Percentiles rank a stretch among this genome's conserved stretches.
Conservation (phyloP, 164 flowering plant genomes). For the Annona squamosa region DNA sequence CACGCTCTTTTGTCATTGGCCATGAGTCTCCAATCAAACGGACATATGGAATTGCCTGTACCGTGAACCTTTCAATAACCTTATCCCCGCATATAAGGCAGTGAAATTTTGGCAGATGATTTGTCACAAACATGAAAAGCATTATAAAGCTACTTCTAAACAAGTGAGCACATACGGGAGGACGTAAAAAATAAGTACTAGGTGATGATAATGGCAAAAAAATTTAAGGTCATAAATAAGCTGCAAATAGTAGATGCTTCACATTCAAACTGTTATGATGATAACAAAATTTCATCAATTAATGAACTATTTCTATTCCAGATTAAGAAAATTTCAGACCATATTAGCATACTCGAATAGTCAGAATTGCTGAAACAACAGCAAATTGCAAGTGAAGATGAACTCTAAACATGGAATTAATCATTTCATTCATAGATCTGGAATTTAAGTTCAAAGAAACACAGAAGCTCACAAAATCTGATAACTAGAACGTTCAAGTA, state of each 20-base stretch:
- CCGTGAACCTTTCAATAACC: not conserved
- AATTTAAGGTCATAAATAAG: not conserved
- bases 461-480: too few species aligned
- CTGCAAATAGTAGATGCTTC: not conserved
- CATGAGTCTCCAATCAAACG: conserved; percentile 97
- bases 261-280: not conserved
- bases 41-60: conserved; percentile 81
- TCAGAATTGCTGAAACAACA: not conserved
- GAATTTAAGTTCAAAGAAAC: not conserved
- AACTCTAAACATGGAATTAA: too few species aligned
- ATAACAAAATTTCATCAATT: too few species aligned
- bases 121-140: not conserved
- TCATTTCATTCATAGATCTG: not conserved
- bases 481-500: too few species aligned
- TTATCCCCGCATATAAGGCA: not conserved
- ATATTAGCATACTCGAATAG: not conserved
- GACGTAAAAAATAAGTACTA: not conserved
- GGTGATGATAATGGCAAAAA: not conserved
- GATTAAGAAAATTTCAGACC: not conserved
- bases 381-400: not conserved
- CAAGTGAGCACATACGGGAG: not conserved
- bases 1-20: conserved; percentile 92
- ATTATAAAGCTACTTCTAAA: not conserved
- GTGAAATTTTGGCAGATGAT: not conserved
- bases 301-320: not conserved